Evolutionary conservation across 2,329 filamentous ascomycete genomes (phyloP), one percentile per base, ranked within the genome.

Genomic region (Onygena corvina): DNA sequence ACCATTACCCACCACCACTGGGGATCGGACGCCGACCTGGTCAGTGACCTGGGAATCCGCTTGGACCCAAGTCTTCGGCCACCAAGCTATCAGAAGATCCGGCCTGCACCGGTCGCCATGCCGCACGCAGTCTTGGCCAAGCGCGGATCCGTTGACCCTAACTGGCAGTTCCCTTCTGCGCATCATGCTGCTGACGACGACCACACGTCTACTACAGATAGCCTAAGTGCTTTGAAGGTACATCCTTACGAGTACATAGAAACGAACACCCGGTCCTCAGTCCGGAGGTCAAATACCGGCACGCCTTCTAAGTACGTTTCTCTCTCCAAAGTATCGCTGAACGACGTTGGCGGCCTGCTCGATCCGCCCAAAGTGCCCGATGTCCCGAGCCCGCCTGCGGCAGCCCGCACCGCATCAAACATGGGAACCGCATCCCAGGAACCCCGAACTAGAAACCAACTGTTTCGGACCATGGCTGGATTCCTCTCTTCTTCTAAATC

Each of bases 21-120:
- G 81, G 88, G 86, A 36, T 94, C 87, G 57, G 90, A 96, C 58
- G 88, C 93, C 60, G 87, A 96, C 61, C 76, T 96, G 1, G 87
- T 93, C 3, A 75, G 84, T 46, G 85, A 82, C 52, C 60, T 94
- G 2, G 89, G 90, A 5, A 78, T 90, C 33, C 77, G 83, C 9
- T 74, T 80, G 27, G 71, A 73, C 11, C 68, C 75, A 3, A 71
- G 75, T 12, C 62, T 80, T 46, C 61, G 69, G 35, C 68, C 69
- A 7, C 56, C 59, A 12, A 60, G 61, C 30, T 52, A 53, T 16
- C 54, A 52, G 6, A 52, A 59, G n/a, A 59, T 67, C 8, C 63
- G 68, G 54, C 61, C 65, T 33, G 64, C 65, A 46, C 62, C 71
- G 11, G 53, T 65, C 3, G 65, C 70, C 3, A 56, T 67, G 6